These are phyloP conservation scores for Claviceps paspali DNA, from an alignment of 2,329 filamentous ascomycete species.

Conservation along the genomic window DNA sequence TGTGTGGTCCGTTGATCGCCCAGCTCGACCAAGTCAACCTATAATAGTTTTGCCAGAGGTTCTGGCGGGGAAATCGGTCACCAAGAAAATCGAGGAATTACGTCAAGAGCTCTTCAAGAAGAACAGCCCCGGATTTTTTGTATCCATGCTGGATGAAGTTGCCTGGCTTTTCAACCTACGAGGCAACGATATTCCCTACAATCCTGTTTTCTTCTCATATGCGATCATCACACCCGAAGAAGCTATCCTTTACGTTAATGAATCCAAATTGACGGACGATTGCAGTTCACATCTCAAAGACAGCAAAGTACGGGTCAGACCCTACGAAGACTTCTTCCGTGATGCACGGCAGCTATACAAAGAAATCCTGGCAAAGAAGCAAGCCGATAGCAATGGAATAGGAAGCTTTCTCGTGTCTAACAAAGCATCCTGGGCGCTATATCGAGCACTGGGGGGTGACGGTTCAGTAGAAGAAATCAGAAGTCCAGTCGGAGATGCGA, in stretches of 20 bases:
- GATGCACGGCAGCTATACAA: constrained; percentile 50
- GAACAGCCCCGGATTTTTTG: constrained; percentile 71
- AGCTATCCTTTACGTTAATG: constrained; percentile 73
- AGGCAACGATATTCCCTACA: constrained; percentile 91
- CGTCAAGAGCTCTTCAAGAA: constrained; percentile 87
- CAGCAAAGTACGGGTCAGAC: constrained; percentile 57
- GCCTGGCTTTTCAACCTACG: constrained; percentile 98
- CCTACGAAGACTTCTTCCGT: constrained; percentile 68
- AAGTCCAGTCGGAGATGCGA: constrained; percentile 78
- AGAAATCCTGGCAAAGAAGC: constrained; percentile 23
- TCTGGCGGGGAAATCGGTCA: constrained; percentile 69
- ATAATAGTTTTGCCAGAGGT: constrained; percentile 57
- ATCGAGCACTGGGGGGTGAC: constrained; percentile 71
- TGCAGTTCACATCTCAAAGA: constrained; percentile 54
- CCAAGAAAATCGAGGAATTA: constrained; percentile 70
- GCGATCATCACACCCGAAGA: constrained; percentile 66
- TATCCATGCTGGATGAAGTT: constrained; percentile 92
- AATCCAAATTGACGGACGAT: constrained; percentile 56
- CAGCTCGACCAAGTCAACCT: constrained; percentile 58
- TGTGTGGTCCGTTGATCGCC: constrained; percentile 68
- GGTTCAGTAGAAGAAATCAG: constrained; percentile 71
- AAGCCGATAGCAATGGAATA: constrained; percentile 15
- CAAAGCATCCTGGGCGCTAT: constrained; percentile 85
- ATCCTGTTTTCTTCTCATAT: constrained; percentile 97
- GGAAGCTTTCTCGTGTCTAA: constrained; percentile 76